Base-by-base conservation (phyloP, 139 green algal species). In the Micractinium conductrix region DNA sequence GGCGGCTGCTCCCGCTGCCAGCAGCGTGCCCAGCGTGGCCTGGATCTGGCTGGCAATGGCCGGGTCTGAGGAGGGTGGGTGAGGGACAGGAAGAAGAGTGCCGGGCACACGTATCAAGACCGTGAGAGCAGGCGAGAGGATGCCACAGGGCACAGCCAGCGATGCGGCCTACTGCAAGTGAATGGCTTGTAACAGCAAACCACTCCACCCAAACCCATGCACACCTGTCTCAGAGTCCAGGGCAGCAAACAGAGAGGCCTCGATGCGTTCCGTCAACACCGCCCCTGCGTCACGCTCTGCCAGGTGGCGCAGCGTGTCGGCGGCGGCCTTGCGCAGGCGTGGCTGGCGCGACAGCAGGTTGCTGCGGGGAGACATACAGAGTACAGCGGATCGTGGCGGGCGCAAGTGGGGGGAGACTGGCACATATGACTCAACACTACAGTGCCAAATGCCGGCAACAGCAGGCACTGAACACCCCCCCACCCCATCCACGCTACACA, bases 291-390 rank as follows among this genome's bases (percentile, higher is more conserved):
- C 93, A 1, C 91, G 87, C 80, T 98, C 95, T 17, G 92, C 93
- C 78, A 99, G 87, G 80, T 99, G 96, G 37, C 93, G 92, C 81
- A 99, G 86, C 30, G 96, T 99, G 73, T 89, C 90, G 2, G 96
- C 93, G 5, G 96, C 94, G 19, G 96, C 96, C 44, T 87, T 86
- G 12, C 96, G 90, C 63, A 99, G 86, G 21, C 90, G 91, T 9
- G 95, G 93, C 80, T 95, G 89, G 33, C 82, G 90, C 2, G 95
- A 96, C 45, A 79, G 73, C 48, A 97, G 85, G 40, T 87, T 93
- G 78, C 62, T 69, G 75, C 73, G 45, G 53, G 84, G 30, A 12
- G n/a, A n/a, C n/a, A n/a, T n/a, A n/a, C n/a, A n/a, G n/a, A n/a
- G n/a, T n/a, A n/a, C n/a, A n/a, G n/a, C n/a, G n/a, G n/a, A n/a